Evolutionary conservation across 805 yeast species (phyloP).

Genomic region (Saturnispora quitensis): DNA sequence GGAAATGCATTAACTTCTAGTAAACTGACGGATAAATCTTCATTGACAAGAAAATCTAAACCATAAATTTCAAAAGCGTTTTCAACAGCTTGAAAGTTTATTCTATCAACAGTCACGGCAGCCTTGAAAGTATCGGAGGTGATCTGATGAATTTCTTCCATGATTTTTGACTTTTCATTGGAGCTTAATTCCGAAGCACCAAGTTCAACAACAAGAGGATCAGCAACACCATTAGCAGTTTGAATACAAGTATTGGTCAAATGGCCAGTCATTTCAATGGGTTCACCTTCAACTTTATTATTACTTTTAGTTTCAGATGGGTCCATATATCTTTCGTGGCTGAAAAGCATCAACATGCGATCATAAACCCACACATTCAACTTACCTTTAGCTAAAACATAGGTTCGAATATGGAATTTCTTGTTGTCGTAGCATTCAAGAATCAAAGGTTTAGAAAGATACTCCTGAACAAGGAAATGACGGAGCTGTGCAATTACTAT

Average conservation of each 20-base stretch:
- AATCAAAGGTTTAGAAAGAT: conserved; percentile 59
- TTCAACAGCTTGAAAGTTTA: conserved; percentile 72
- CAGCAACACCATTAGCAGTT: conserved; percentile 31
- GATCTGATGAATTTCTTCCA: conserved; percentile 47
- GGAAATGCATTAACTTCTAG: conserved; percentile 92
- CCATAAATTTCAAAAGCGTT: conserved; percentile 88
- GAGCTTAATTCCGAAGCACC: conserved; percentile 36
- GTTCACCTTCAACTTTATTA: conserved; percentile 22
- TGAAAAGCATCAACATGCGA: conserved; percentile 75
- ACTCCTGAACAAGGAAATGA: conserved; percentile 85
- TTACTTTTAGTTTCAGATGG: conserved; percentile 24
- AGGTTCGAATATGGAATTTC: conserved; percentile 85
- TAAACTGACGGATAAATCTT: conserved; percentile 43
- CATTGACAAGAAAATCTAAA: conserved; percentile 72
- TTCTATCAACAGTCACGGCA: conserved; percentile 68
- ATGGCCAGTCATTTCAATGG: conserved; percentile 57
- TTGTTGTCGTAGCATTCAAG: conserved; percentile 48
- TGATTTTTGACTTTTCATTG: conserved; percentile 33
- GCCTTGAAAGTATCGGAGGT: conserved; percentile 70
- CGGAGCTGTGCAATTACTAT: conserved; percentile 80
- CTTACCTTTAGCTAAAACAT: conserved; percentile 68
- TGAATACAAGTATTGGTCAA: conserved; percentile 93
- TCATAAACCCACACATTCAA: conserved; percentile 71
- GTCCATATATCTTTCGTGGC: conserved; percentile 40
- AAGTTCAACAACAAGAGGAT: conserved; percentile 43